phyloP scores from a whole-genome alignment of 768 basidiomycete species.

The Sarcodon sp. region DNA sequence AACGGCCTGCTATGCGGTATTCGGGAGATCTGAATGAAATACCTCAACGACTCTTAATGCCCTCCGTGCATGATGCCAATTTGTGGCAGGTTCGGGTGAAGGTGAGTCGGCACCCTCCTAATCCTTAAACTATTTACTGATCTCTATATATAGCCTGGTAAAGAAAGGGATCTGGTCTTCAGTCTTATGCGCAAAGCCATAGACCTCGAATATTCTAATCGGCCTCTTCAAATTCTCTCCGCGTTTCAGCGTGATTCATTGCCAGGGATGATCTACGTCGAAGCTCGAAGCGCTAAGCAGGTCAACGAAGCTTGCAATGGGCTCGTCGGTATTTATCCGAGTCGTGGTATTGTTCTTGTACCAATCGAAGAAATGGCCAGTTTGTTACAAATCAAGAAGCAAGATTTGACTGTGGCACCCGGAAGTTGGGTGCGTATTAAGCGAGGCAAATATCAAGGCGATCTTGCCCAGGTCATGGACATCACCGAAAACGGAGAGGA shows the following conservation, averaged over 20 bases:
- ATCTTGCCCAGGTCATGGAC: slow-evolving; percentile 92
- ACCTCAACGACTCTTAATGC: slow-evolving; percentile 91
- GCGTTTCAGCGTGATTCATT: slow-evolving; percentile 95
- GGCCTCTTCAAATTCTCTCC: slow-evolving; percentile 77
- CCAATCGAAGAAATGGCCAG: slow-evolving; percentile 98
- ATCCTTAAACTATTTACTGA: background rate
- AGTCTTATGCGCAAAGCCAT: slow-evolving; percentile 92
- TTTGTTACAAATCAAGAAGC: slow-evolving; percentile 90
- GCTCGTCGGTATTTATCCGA: slow-evolving; percentile 85
- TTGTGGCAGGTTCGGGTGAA: slow-evolving; percentile 94
- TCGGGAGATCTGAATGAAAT: slow-evolving; percentile 89
- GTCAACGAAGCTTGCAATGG: slow-evolving; percentile 80
- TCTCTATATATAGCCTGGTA: slow-evolving; percentile 50
- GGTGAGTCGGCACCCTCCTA: slow-evolving; percentile 27
- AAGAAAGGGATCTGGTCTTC: slow-evolving; percentile 87
- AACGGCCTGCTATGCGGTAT: slow-evolving; percentile 57
- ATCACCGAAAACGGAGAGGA: slow-evolving; percentile 90
- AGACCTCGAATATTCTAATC: slow-evolving; percentile 64
- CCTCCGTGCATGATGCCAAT: slow-evolving; percentile 89
- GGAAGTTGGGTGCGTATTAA: slow-evolving; percentile 94
- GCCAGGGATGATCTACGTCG: slow-evolving; percentile 93
- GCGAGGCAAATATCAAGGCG: slow-evolving; percentile 87
- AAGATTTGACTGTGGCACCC: slow-evolving; percentile 69
- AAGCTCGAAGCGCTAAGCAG: slow-evolving; percentile 79
- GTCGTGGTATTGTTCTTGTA: slow-evolving; percentile 71